Evolutionary conservation across 1,139 yeast species (phyloP).

Genomic region (Nakaseomyces glabratus): DNA sequence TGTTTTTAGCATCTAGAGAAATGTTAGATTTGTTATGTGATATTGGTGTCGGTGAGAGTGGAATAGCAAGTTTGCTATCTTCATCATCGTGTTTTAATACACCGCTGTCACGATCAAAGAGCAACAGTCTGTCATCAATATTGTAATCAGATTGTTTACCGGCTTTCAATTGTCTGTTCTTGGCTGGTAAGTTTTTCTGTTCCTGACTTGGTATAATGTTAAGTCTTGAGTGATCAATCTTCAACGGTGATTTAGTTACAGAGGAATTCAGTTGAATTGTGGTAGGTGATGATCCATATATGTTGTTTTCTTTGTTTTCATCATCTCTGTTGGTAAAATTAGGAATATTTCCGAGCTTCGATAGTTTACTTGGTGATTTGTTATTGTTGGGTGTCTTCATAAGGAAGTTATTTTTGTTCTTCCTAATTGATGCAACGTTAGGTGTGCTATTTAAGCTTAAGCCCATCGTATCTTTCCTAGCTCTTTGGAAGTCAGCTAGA

Average conservation of each 20-base stretch:
- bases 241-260: conserved; percentile 25
- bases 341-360: conserved; percentile 2
- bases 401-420: conserved; percentile 4
- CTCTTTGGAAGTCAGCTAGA: conserved; percentile 29
- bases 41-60: conserved; percentile 30
- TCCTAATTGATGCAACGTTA: conserved; percentile 6
- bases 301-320: conserved; percentile 9
- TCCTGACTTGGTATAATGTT: conserved; percentile 2
- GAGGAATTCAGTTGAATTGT: conserved; percentile 31
- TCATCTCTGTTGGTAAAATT: conserved; percentile 4
- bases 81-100: conserved; percentile 19
- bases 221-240: conserved; percentile 11
- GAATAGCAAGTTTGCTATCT: conserved; percentile 12
- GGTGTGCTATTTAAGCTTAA: conserved; percentile 10
- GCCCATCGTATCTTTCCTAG: conserved; percentile 22
- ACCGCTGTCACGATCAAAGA: conserved; percentile 13
- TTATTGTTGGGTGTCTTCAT: conserved; percentile 10
- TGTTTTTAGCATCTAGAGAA: conserved; percentile 8
- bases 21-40: conserved; percentile 9
- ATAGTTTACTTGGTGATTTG: conserved; percentile 6
- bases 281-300: conserved; percentile 31
- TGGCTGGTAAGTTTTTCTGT: conserved; percentile 2
- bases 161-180: conserved; percentile 1
- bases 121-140: conserved; percentile 12
- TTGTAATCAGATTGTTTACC: conserved; percentile 15